Percentiles rank a stretch among this genome's conserved stretches.
These are phyloP conservation scores for Linaria vulgaris DNA, from an alignment of 257 asterid genomes.

Conservation along the genomic window DNA sequence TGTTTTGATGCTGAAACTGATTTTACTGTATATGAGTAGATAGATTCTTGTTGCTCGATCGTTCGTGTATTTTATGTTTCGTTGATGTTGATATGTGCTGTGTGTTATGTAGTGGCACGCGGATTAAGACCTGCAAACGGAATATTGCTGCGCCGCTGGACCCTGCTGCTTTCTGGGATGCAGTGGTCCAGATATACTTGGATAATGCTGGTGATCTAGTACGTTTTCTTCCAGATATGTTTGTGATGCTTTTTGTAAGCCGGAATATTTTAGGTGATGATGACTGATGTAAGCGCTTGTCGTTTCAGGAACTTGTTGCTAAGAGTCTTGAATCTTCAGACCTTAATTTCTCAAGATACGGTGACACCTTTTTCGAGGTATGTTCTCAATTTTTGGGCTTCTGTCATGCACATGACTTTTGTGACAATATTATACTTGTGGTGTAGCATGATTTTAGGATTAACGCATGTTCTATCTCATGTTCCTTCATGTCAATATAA, in stretches of 20 bases:
- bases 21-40: too few relatives aligned
- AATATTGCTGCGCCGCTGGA: conserved; percentile 97
- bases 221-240: conserved; percentile 12
- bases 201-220: conserved; percentile 99
- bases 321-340: conserved; percentile 79
- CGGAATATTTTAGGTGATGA: conserved; percentile 11
- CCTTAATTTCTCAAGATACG: conserved; percentile 89
- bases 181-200: conserved; percentile 99
- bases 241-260: conserved; percentile 4
- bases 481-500: too few relatives aligned
- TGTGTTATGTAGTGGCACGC: conserved; percentile 78
- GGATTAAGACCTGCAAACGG: conserved; percentile 99
- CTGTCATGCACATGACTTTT: too few relatives aligned
- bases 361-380: conserved; percentile 95
- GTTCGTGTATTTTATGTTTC: too few relatives aligned
- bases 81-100: conserved; percentile 19
- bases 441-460: too few relatives aligned
- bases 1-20: too few relatives aligned
- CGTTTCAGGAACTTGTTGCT: conserved; percentile 83
- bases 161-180: conserved; percentile 99
- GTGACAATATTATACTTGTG: too few relatives aligned
- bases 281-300: conserved; percentile 8
- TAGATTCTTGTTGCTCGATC: too few relatives aligned
- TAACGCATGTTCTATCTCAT: too few relatives aligned
- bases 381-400: too few relatives aligned